These are phyloP conservation scores for Cryomyces minteri DNA, from an alignment of 495 filamentous ascomycete genomes.

Conservation along the genomic window DNA sequence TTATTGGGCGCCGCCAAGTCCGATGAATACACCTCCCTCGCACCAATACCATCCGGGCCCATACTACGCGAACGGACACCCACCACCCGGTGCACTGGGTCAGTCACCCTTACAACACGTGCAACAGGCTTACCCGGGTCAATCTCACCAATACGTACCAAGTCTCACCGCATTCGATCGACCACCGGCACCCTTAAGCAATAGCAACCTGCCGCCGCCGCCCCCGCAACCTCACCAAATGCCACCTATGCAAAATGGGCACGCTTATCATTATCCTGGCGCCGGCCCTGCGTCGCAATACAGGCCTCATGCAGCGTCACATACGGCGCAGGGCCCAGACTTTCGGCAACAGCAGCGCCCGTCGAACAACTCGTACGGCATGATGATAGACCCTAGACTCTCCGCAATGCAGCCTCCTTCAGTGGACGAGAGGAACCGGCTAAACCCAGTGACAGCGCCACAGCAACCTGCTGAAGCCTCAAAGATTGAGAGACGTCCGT, in stretches of 20 bases:
- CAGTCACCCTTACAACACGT: slow-evolving; percentile 11
- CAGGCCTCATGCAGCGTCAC: background rate
- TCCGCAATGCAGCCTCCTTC: background rate
- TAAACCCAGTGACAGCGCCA: background rate
- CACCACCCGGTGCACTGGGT: background rate
- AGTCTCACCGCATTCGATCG: slow-evolving; percentile 12
- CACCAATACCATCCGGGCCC: slow-evolving; percentile 7
- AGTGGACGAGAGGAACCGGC: background rate
- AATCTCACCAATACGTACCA: slow-evolving; percentile 2
- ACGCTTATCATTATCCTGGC: background rate
- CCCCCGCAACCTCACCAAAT: slow-evolving; percentile 5
- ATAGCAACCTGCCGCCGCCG: slow-evolving; percentile 12
- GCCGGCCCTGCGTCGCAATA: background rate
- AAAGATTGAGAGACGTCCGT: slow-evolving; percentile 1
- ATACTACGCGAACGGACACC: slow-evolving; percentile 6
- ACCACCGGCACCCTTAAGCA: slow-evolving; percentile 12
- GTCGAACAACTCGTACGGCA: background rate
- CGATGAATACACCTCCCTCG: slow-evolving; percentile 14
- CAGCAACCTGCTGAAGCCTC: background rate
- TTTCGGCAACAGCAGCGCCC: background rate
- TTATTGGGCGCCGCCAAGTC: slow-evolving; percentile 11
- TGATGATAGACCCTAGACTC: background rate
- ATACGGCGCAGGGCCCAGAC: background rate
- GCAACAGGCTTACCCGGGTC: slow-evolving; percentile 12
- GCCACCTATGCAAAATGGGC: slow-evolving; percentile 2